Percentiles rank a stretch among this genome's conserved stretches.
Evolutionary conservation across 1,139 yeast species (phyloP).

Genomic region (Candida sanyaensis): DNA sequence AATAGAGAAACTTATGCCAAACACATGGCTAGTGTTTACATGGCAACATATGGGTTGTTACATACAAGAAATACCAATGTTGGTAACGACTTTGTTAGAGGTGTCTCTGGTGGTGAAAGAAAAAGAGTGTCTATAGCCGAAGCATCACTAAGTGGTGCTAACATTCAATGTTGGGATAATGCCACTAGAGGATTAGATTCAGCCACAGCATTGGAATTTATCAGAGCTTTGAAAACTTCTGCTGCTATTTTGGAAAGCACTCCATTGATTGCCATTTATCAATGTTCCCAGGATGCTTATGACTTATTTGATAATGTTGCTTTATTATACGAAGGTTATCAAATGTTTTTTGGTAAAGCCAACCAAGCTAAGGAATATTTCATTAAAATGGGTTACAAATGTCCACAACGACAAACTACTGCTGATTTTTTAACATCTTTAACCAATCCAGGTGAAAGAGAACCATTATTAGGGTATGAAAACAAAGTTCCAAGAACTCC

Average conservation of each 20-base stretch:
- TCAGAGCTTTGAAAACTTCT: constrained; percentile 64
- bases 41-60: constrained; percentile 43
- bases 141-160: constrained; percentile 38
- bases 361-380: constrained; percentile 56
- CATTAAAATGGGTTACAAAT: constrained; percentile 51
- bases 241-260: constrained; percentile 61
- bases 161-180: constrained; percentile 60
- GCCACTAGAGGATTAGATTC: constrained; percentile 65
- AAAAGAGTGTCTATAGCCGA: constrained; percentile 49
- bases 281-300: constrained; percentile 27
- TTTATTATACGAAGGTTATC: constrained; percentile 75
- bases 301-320: constrained; percentile 73
- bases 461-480: constrained; percentile 48
- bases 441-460: constrained; percentile 69
- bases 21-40: constrained; percentile 43
- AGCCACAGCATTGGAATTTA: constrained; percentile 69
- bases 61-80: constrained; percentile 37
- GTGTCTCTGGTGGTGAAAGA: constrained; percentile 48
- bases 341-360: constrained; percentile 71
- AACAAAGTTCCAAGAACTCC: constrained; percentile 26
- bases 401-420: constrained; percentile 77
- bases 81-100: constrained; percentile 39
- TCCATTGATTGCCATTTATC: constrained; percentile 78
- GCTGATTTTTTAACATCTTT: constrained; percentile 80
- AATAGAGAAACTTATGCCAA: constrained; percentile 41